Base-by-base conservation (phyloP, 2,329 filamentous ascomycete genomes). In the Fusarium cicatricum region DNA sequence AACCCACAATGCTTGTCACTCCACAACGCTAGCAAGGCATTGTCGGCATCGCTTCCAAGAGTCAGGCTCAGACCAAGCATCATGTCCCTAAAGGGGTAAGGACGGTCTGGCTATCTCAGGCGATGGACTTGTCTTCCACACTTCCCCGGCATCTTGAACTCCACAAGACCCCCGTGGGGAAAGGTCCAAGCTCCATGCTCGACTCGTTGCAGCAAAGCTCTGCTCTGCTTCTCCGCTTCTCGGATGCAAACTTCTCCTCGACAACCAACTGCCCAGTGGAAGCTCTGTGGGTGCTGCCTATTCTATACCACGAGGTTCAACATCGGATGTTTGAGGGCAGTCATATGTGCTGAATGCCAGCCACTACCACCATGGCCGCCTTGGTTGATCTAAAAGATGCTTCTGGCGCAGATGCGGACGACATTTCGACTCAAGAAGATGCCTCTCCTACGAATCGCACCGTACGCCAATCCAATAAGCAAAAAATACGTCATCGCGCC, bases 401-500 rank as follows among this genome's bases (percentile, higher is more conserved):
- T 36, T 42, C 39, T 15, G 49, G 23, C 36, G 29, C 42, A 39
- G 47, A 55, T 32, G 44, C 21, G n/a, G 40, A 28, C 54, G 71
- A 73, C 49, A 66, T 70, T 41, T 48, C 65, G 31, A 63, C 62
- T 48, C 72, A 75, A 52, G 75, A 75, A 42, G 75, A 75, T 51
- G 66, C 69, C 33, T 70, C 72, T n/a, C 68, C 71, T 11, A 71
- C 71, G 15, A 65, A 59, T 17, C 54, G 55, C 7, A 17, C 49
- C 6, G 63, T 56, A 5, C 68, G 71, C 5, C 69, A 68, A 16
- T 60, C 69, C 17, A 70, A 19, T 37, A 77, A 77, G 45, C 71
- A 72, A 28, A 74, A 77, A 48, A 65, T 77, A 21, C 73, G 78
- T 12, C 77, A 79, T 57, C 72, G 82, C 52, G 82, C 82, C 23